These are phyloP conservation scores for Cyclospora cayetanensis DNA, from an alignment of 169 alveolate genomes.

Conservation along the genomic window DNA sequence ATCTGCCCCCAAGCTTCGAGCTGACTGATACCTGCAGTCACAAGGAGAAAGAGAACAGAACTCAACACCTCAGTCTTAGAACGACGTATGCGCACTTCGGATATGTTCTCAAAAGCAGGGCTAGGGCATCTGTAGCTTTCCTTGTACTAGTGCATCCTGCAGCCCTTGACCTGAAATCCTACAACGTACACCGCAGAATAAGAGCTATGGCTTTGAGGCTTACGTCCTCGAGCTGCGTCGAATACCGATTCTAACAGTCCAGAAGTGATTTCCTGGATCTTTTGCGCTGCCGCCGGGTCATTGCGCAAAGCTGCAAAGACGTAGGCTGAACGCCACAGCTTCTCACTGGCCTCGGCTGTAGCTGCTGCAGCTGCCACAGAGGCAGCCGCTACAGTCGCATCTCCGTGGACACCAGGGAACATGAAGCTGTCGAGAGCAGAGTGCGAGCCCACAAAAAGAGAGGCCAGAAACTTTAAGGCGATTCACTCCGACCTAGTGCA, in stretches of 20 bases:
- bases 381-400: neutral
- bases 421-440: neutral
- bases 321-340: constrained; percentile 3
- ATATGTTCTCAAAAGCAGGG: too few relatives aligned
- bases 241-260: constrained; percentile 19
- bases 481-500: neutral
- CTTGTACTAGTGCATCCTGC: too few relatives aligned
- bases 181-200: too few relatives aligned
- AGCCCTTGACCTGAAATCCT: too few relatives aligned
- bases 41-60: neutral
- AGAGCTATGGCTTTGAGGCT: neutral
- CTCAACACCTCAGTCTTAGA: neutral
- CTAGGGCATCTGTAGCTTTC: too few relatives aligned
- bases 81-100: too few relatives aligned
- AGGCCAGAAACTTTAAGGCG: constrained; percentile 20
- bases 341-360: neutral
- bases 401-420: neutral
- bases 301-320: neutral
- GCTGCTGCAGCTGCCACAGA: neutral
- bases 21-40: neutral
- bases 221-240: constrained; percentile 23
- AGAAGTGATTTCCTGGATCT: neutral
- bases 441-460: constrained; percentile 15
- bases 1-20: neutral
- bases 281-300: constrained; percentile 18